phyloP scores from a whole-genome alignment of 75 land plant genomes.

The Cryptomeria japonica region DNA sequence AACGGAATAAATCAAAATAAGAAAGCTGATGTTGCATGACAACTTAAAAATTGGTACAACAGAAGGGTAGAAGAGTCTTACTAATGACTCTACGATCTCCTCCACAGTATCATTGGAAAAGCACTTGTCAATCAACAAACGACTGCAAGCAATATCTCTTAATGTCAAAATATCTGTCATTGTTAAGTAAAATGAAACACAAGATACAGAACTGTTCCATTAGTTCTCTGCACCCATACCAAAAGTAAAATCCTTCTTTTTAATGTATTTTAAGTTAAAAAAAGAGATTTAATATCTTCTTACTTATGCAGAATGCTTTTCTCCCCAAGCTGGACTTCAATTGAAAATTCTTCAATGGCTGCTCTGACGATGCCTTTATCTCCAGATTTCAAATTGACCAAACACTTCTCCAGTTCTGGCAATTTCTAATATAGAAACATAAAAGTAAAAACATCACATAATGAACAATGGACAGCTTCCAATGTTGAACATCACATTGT shows the following conservation, averaged over 20 bases:
- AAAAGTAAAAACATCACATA: constrained; percentile 11
- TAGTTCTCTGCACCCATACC: background rate
- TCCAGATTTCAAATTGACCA: constrained; percentile 49
- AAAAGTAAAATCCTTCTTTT: background rate
- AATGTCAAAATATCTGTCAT: background rate
- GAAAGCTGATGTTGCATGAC: background rate
- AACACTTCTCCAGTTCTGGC: constrained; percentile 60
- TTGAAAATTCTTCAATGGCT: constrained; percentile 61
- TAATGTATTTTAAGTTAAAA: background rate
- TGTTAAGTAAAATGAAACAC: background rate
- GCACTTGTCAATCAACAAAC: constrained; percentile 56
- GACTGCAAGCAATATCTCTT: constrained; percentile 30
- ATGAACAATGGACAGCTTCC: constrained; percentile 1
- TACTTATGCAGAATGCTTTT: constrained; percentile 72
- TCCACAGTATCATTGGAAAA: constrained; percentile 86
- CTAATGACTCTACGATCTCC: constrained; percentile 72
- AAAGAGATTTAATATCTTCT: background rate
- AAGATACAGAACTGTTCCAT: background rate
- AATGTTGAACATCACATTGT: background rate
- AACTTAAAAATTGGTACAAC: background rate
- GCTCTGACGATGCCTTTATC: constrained; percentile 52
- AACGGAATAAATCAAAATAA: background rate
- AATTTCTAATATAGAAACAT: constrained; percentile 45
- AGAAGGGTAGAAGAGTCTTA: constrained; percentile 27
- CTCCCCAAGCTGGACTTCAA: constrained; percentile 50